These are phyloP conservation scores for Fusarium abutilonis DNA, from an alignment of 2,329 filamentous ascomycete species.

Conservation along the genomic window DNA sequence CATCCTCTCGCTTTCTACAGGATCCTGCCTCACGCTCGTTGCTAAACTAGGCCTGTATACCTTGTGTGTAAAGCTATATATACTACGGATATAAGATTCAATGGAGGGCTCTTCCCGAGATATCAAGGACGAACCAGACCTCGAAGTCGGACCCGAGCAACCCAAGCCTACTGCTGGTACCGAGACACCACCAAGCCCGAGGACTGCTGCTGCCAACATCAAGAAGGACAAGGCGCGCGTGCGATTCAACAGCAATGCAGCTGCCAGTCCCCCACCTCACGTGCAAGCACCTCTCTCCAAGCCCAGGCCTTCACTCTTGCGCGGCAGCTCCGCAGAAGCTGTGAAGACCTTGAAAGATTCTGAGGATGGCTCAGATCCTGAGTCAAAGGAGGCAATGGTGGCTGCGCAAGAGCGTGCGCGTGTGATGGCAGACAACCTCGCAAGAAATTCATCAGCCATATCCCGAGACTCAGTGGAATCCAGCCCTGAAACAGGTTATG, in stretches of 20 bases:
- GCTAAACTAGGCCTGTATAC: constrained; percentile 5
- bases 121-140: constrained; percentile 39
- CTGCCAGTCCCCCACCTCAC: constrained; percentile 41
- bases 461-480: constrained; percentile 54
- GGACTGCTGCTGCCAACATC: constrained; percentile 32
- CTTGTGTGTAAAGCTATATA: not conserved
- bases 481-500: constrained; percentile 46
- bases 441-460: constrained; percentile 48
- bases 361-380: constrained; percentile 43
- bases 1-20: constrained; percentile 14
- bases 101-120: constrained; percentile 40
- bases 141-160: constrained; percentile 28
- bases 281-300: constrained; percentile 35
- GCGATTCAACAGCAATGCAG: constrained; percentile 59
- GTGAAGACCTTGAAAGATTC: constrained; percentile 45
- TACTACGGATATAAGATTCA: constrained; percentile 4
- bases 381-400: constrained; percentile 49
- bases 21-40: constrained; percentile 19
- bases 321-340: constrained; percentile 54
- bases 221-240: constrained; percentile 59
- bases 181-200: constrained; percentile 26
- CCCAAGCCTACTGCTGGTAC: constrained; percentile 8
- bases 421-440: constrained; percentile 54
- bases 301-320: constrained; percentile 56
- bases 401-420: constrained; percentile 57